Conservation (phyloP, 1,284 basidiomycete genomes). For the Ganoderma sinense region DNA sequence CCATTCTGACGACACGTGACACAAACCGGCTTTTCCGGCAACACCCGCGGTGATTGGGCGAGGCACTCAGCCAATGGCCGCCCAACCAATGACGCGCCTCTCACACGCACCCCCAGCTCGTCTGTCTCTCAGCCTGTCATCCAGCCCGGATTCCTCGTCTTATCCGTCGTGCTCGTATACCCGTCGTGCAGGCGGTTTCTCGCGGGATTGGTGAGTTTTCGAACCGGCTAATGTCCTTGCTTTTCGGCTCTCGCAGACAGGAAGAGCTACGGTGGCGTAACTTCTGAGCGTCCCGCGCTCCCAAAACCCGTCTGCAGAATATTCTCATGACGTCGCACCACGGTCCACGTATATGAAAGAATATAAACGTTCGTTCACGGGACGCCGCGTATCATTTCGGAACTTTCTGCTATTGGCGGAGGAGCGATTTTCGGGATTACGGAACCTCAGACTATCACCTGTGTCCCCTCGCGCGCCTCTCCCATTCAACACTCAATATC, state of each 20-base stretch:
- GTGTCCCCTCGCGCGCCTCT: neutral
- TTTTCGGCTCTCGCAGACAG: neutral
- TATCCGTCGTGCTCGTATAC: neutral
- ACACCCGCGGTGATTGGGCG: constrained; percentile 23
- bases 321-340: constrained; percentile 1
- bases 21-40: constrained; percentile 20
- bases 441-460: neutral
- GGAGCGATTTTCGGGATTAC: neutral
- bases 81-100: neutral
- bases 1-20: constrained; percentile 5
- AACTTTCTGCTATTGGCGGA: neutral
- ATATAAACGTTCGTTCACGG: neutral
- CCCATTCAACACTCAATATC: no score
- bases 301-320: neutral
- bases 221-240: neutral
- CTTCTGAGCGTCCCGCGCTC: neutral
- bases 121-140: neutral
- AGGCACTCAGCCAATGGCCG: constrained; percentile 9
- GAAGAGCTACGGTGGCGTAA: neutral
- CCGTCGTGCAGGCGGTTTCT: neutral
- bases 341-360: neutral
- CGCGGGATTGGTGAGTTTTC: neutral
- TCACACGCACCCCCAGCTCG: neutral
- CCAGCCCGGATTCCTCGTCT: neutral
- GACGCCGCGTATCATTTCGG: neutral